phyloP scores from a whole-genome alignment of 164 flowering plant species.

The Piper longum region DNA sequence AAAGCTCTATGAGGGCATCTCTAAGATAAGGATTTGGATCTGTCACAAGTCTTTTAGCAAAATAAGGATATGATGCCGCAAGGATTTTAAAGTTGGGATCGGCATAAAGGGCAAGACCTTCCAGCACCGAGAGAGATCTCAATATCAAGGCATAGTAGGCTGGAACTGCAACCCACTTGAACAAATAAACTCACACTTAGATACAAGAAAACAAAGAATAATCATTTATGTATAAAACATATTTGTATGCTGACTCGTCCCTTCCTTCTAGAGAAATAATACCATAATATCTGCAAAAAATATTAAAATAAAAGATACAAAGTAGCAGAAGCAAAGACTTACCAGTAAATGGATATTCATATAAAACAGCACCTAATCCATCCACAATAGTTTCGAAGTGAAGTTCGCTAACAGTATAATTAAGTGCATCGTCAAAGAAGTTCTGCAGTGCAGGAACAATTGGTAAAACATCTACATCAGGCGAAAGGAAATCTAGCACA shows the following conservation, averaged over 20 bases:
- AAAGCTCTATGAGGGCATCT: conserved; percentile 93
- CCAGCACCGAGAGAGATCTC: conserved; percentile 93
- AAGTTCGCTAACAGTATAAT: conserved; percentile 80
- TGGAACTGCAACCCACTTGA: conserved; percentile 58
- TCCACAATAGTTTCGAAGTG: conserved; percentile 91
- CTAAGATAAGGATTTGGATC: conserved; percentile 97
- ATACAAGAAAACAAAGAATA: neutral
- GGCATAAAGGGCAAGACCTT: conserved; percentile 94
- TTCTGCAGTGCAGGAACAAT: conserved; percentile 83
- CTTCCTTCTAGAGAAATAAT: neutral
- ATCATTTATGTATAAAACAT: neutral
- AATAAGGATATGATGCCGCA: conserved; percentile 98
- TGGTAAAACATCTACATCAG: conserved; percentile 88
- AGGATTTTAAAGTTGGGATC: conserved; percentile 95
- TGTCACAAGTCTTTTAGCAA: conserved; percentile 96
- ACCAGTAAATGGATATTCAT: conserved; percentile 91
- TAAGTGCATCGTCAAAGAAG: conserved; percentile 93
- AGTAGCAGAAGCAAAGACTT: conserved; percentile 14
- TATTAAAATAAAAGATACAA: no score
- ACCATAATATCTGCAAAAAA: neutral
- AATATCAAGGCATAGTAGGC: conserved; percentile 92
- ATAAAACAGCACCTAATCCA: conserved; percentile 83
- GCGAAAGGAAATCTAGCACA: conserved; percentile 77
- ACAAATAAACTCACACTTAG: conserved; percentile 9
- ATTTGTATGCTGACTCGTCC: neutral